These are phyloP conservation scores for Fusarium beomiforme DNA, from an alignment of 2,329 filamentous ascomycete species.

Conservation along the genomic window DNA sequence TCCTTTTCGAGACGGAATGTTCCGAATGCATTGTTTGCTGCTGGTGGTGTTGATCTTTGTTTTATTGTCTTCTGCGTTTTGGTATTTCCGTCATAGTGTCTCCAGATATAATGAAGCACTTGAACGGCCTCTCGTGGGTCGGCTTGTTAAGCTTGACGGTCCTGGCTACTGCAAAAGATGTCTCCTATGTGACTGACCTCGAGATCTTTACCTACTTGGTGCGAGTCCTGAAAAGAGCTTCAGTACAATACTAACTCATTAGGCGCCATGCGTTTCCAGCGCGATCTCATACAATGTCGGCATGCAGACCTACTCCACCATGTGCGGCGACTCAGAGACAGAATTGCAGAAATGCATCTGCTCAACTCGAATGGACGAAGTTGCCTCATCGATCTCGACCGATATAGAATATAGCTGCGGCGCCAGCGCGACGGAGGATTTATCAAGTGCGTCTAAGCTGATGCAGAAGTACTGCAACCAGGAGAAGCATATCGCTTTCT, in stretches of 20 bases:
- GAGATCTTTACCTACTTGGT: slow-evolving; percentile 55
- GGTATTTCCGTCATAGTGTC: not conserved
- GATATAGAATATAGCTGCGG: slow-evolving; percentile 57
- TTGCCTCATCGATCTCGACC: slow-evolving; percentile 52
- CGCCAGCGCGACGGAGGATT: slow-evolving; percentile 57
- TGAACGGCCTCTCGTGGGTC: slow-evolving; percentile 26
- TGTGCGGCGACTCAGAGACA: slow-evolving; percentile 55
- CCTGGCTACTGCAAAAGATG: slow-evolving; percentile 28
- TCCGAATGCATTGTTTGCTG: slow-evolving; percentile 3
- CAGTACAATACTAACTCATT: not conserved
- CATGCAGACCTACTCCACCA: slow-evolving; percentile 51
- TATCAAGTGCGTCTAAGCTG: slow-evolving; percentile 57
- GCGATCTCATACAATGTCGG: slow-evolving; percentile 58
- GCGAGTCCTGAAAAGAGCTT: slow-evolving; percentile 15
- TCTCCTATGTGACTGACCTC: slow-evolving; percentile 59
- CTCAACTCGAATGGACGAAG: slow-evolving; percentile 53
- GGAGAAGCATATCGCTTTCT: slow-evolving; percentile 49
- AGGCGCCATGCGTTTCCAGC: slow-evolving; percentile 62
- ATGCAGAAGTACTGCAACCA: slow-evolving; percentile 62
- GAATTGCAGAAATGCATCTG: slow-evolving; percentile 64
- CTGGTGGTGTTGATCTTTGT: slow-evolving; percentile 5
- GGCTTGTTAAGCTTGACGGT: slow-evolving; percentile 5
- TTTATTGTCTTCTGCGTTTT: not conserved
- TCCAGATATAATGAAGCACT: slow-evolving; percentile 33
- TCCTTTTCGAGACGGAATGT: slow-evolving; percentile 7